phyloP scores from a whole-genome alignment of 306 rosid species.

The Vachellia collinsii region DNA sequence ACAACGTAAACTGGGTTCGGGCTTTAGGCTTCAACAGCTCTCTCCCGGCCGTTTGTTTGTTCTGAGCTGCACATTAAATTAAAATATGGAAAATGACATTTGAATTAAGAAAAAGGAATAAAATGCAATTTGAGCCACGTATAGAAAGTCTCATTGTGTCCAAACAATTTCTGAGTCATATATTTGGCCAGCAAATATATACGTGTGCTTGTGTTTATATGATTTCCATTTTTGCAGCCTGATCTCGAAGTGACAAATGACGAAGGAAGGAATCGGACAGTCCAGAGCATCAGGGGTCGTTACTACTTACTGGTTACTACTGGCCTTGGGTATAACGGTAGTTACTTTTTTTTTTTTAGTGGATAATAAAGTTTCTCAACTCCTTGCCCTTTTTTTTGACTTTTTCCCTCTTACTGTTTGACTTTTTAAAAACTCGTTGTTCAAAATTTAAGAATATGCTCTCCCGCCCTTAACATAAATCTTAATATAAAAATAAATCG shows the following conservation, averaged over 20 bases:
- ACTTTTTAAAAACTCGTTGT: no score
- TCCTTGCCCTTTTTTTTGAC: slow-evolving; percentile 18
- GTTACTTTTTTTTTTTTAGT: slow-evolving; percentile 31
- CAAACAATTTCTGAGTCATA: not conserved
- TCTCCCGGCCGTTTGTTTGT: slow-evolving; percentile 23
- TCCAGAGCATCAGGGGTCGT: slow-evolving; percentile 35
- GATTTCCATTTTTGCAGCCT: not conserved
- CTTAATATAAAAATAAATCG: no score
- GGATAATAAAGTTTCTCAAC: slow-evolving; percentile 35
- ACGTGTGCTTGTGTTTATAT: not conserved
- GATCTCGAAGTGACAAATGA: not conserved
- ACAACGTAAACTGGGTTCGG: slow-evolving; percentile 41
- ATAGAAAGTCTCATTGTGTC: no score
- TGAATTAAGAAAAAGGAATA: not conserved
- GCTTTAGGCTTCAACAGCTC: slow-evolving; percentile 23
- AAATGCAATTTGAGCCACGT: not conserved
- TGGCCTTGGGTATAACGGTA: not conserved
- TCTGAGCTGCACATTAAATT: slow-evolving; percentile 23
- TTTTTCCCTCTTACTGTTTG: not conserved
- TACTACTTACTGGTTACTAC: not conserved
- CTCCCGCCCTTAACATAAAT: no score
- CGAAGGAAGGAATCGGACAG: slow-evolving; percentile 40
- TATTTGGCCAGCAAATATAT: not conserved
- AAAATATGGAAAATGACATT: slow-evolving; percentile 31
- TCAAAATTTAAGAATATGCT: no score